A percentile compares a stretch with the other conserved stretches of the same genome.
phyloP scores from a whole-genome alignment of 73 alveolate species.

The Chromera velia region DNA sequence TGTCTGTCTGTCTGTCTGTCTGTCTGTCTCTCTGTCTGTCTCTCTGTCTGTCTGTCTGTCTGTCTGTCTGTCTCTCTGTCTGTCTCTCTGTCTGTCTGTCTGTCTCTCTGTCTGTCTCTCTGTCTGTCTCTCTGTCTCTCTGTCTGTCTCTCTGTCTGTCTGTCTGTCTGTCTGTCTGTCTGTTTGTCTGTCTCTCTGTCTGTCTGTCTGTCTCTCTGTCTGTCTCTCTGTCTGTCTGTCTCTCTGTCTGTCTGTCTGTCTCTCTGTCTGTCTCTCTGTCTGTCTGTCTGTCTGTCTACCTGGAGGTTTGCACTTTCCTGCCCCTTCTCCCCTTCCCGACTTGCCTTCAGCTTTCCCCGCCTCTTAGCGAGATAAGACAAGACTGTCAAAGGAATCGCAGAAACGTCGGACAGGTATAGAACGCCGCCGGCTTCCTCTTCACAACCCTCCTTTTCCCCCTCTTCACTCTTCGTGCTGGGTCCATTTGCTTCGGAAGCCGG shows the following conservation, averaged over 20 bases:
- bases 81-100: conserved; percentile 15
- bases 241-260: conserved; percentile 13
- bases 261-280: conserved; percentile 8
- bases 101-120: conserved; percentile 14
- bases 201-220: conserved; percentile 13
- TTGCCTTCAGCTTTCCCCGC: too few relatives aligned
- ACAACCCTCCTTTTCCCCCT: too few relatives aligned
- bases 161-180: conserved; percentile 16
- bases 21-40: conserved; percentile 19
- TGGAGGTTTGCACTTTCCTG: too few relatives aligned
- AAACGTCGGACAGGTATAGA: too few relatives aligned
- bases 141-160: conserved; percentile 16
- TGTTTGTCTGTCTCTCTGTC: conserved; percentile 15
- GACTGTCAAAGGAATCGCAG: too few relatives aligned
- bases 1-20: conserved; percentile 18
- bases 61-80: conserved; percentile 13
- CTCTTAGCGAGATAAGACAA: too few relatives aligned
- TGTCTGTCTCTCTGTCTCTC: conserved; percentile 15
- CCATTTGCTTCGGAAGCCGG: too few relatives aligned
- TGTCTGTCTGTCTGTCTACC: not conserved
- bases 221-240: conserved; percentile 13
- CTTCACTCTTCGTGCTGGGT: too few relatives aligned
- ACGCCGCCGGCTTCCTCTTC: too few relatives aligned
- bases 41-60: conserved; percentile 17
- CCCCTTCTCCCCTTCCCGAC: too few relatives aligned